These are phyloP conservation scores for Sclerotinia borealis DNA, from an alignment of 2,329 filamentous ascomycete genomes.

Conservation along the genomic window DNA sequence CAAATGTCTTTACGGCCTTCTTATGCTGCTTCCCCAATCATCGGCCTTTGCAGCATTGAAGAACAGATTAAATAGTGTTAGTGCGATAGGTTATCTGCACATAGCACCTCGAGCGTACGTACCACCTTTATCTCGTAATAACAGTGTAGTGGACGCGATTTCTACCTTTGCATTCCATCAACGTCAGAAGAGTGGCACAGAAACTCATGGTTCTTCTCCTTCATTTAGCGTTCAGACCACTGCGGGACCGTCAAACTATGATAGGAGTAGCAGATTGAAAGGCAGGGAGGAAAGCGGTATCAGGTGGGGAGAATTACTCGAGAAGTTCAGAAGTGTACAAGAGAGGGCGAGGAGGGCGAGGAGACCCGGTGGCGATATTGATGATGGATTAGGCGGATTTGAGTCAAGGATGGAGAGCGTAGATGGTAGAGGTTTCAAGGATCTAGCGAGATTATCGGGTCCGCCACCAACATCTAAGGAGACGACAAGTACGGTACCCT, in stretches of 20 bases:
- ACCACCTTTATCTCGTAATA: constrained; percentile 32
- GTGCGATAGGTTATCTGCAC: constrained; percentile 92
- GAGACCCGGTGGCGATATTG: constrained; percentile 42
- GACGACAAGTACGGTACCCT: constrained; percentile 35
- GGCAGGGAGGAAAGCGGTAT: constrained; percentile 74
- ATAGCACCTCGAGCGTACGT: constrained; percentile 73
- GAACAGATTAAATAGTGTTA: constrained; percentile 93
- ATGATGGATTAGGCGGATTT: constrained; percentile 45
- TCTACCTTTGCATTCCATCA: constrained; percentile 31
- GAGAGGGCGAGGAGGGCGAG: constrained; percentile 73
- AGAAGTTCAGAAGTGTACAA: constrained; percentile 90
- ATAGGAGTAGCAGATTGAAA: constrained; percentile 72
- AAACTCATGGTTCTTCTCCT: constrained; percentile 30
- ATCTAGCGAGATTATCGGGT: constrained; percentile 31
- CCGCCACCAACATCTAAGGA: constrained; percentile 44
- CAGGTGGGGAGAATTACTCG: constrained; percentile 85
- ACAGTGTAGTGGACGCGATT: constrained; percentile 31
- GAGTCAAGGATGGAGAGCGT: constrained; percentile 34
- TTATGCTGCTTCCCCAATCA: constrained; percentile 98
- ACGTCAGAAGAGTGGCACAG: constrained; percentile 27
- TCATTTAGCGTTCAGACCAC: constrained; percentile 41
- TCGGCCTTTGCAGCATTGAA: constrained; percentile 95
- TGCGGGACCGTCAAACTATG: constrained; percentile 52
- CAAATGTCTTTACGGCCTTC: constrained; percentile 92
- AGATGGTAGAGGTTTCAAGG: constrained; percentile 35